Conservation (phyloP, 1,139 yeast species). For the Debaryomyces udenii region DNA sequence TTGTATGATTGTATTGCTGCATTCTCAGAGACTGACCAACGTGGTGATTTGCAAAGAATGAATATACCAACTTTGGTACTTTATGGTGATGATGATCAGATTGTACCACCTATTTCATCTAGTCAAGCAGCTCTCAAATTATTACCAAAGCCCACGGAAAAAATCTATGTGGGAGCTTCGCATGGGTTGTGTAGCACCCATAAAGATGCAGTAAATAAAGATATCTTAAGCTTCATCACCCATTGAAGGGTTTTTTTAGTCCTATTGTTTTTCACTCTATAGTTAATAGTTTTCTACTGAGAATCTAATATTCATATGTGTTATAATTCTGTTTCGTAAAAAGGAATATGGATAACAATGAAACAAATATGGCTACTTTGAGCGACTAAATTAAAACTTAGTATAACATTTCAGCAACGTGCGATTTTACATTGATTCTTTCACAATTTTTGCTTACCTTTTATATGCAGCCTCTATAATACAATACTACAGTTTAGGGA, state of each 20-base stretch:
- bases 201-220: constrained; percentile 16
- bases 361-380: too few species aligned
- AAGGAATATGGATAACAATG: too few species aligned
- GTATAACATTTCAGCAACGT: too few species aligned
- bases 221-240: constrained; percentile 9
- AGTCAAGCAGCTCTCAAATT: constrained; percentile 19
- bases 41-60: constrained; percentile 18
- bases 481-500: too few species aligned
- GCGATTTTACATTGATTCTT: too few species aligned
- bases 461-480: too few species aligned
- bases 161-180: constrained; percentile 16
- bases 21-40: constrained; percentile 19
- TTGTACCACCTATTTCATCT: constrained; percentile 20
- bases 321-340: too few species aligned
- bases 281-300: too few species aligned
- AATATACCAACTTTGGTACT: constrained; percentile 19
- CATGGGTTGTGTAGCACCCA: constrained; percentile 21
- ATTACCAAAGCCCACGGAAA: constrained; percentile 16
- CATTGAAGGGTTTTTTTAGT: not conserved
- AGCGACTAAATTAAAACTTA: too few species aligned
- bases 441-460: too few species aligned
- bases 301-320: too few species aligned
- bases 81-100: constrained; percentile 21
- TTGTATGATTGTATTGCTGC: constrained; percentile 19
- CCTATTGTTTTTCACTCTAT: not conserved